phyloP scores from a whole-genome alignment of 2,329 filamentous ascomycete species.

The Monosporascus cannonballus region DNA sequence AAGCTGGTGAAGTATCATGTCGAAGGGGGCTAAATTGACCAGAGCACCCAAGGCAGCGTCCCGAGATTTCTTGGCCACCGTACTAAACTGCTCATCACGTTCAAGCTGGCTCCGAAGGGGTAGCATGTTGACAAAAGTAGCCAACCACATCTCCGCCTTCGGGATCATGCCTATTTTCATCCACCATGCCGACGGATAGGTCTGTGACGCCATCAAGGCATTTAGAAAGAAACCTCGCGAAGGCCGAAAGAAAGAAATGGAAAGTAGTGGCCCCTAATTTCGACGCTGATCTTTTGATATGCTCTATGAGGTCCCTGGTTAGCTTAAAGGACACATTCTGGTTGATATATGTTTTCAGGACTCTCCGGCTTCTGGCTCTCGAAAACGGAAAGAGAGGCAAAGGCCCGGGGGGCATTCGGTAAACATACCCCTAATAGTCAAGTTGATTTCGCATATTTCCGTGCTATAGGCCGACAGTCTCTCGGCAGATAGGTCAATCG shows the following conservation, averaged over 20 bases:
- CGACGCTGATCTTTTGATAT: not conserved
- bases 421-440: too few relatives aligned
- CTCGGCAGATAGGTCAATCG: not conserved
- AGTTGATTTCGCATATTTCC: not conserved
- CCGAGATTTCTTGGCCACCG: slow-evolving; percentile 6
- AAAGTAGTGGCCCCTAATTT: not conserved
- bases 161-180: not conserved
- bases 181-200: not conserved
- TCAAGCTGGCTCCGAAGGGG: slow-evolving; percentile 3
- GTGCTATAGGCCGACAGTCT: not conserved
- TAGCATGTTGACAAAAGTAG: not conserved
- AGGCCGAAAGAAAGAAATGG: not conserved
- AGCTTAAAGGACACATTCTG: not conserved
- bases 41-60: slow-evolving; percentile 25
- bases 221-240: not conserved
- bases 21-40: slow-evolving; percentile 33
- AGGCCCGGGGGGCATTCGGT: too few relatives aligned
- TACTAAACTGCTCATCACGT: slow-evolving; percentile 13
- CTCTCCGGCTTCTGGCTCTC: not conserved
- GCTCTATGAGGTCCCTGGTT: not conserved
- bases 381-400: too few relatives aligned
- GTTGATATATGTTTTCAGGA: too few relatives aligned
- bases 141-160: not conserved
- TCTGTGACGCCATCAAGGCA: not conserved
- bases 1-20: slow-evolving; percentile 32